Evolutionary conservation across 78 protist species (phyloP), one percentile per base, ranked within the genome.

Genomic region (Pigoraptor vietnamica): DNA sequence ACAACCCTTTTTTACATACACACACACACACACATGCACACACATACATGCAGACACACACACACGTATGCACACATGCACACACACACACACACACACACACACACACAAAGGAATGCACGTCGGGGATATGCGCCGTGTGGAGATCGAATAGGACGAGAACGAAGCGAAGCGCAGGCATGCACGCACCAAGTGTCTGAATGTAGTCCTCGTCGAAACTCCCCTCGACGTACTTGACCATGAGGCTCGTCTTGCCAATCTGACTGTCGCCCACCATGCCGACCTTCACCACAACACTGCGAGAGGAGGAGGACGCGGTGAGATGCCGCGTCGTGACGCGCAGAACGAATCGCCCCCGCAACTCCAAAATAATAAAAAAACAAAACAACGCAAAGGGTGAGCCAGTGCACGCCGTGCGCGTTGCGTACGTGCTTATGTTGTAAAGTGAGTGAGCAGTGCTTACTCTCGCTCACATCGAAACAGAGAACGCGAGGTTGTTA

Each of bases 161-260:
- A 81, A 81, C 84, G 36, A 81, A 32, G 84, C 39, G 32, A 32
- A 9, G 39, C 79, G 24, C 35, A n/a, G n/a, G n/a, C n/a, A n/a
- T n/a, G n/a, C n/a, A n/a, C n/a, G n/a, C n/a, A 96, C 98, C 98
- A 19, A 98, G 90, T 29, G 99, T 98, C 37, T 97, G 98, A 81
- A 97, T 98, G 88, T 98, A 99, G 87, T 98, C 98, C 86, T 98
- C 99, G 81, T 98, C 99, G 39, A 98, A 99, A 0, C 94, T 83
- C 24, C 96, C 96, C 89, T 98, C 97, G 33, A 99, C 99, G 79
- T 99, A 98, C 92, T 97, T 97, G 25, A 98, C 99, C 99, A 98
- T 98, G 89, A 98, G 89, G 21, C 96, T 90, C 32, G 99, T 97
- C 86, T 98, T 98, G 39, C 99, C 99, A 67, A 97, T 96, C 87